These are phyloP conservation scores for Arxiozyma bovina DNA, from an alignment of 1,139 yeast genomes.

Conservation along the genomic window DNA sequence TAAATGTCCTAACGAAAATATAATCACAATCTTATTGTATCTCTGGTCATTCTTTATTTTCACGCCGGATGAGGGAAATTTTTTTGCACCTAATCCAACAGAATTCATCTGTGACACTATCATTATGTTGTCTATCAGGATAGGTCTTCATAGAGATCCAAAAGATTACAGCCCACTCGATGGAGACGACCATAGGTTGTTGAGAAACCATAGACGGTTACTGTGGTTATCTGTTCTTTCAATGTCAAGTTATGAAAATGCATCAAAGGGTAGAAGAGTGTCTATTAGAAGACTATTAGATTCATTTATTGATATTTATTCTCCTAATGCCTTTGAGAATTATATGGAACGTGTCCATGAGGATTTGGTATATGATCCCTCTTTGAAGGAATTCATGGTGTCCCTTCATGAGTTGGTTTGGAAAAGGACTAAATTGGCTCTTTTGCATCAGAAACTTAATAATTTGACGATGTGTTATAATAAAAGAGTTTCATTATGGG, in stretches of 20 bases:
- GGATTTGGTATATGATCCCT: slow-evolving; percentile 4
- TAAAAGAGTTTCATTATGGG: slow-evolving; percentile 12
- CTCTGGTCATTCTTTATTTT: slow-evolving; percentile 28
- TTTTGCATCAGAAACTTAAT: slow-evolving; percentile 21
- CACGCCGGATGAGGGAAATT: slow-evolving; percentile 30
- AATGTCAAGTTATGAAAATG: slow-evolving; percentile 21
- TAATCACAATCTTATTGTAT: slow-evolving; percentile 22
- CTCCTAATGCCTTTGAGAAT: slow-evolving; percentile 13
- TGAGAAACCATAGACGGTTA: slow-evolving; percentile 24
- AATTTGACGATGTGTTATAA: slow-evolving; percentile 16
- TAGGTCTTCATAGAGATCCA: slow-evolving; percentile 31
- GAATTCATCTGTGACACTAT: slow-evolving; percentile 23
- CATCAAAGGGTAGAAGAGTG: slow-evolving; percentile 22
- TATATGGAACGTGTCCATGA: slow-evolving; percentile 9
- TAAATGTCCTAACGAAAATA: slow-evolving; percentile 28
- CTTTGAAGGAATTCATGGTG: slow-evolving; percentile 7
- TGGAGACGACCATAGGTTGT: slow-evolving; percentile 13
- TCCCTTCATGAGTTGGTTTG: slow-evolving; percentile 18
- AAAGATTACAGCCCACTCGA: slow-evolving; percentile 19
- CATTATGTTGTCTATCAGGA: slow-evolving; percentile 22
- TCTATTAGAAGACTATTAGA: slow-evolving; percentile 14
- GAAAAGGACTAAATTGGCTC: slow-evolving; percentile 20
- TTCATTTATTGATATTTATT: slow-evolving; percentile 15
- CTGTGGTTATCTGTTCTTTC: slow-evolving; percentile 24
- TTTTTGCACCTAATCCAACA: slow-evolving; percentile 27